Base-by-base conservation (phyloP, 1,284 basidiomycete genomes). In the Fomitopsis schrenkii region DNA sequence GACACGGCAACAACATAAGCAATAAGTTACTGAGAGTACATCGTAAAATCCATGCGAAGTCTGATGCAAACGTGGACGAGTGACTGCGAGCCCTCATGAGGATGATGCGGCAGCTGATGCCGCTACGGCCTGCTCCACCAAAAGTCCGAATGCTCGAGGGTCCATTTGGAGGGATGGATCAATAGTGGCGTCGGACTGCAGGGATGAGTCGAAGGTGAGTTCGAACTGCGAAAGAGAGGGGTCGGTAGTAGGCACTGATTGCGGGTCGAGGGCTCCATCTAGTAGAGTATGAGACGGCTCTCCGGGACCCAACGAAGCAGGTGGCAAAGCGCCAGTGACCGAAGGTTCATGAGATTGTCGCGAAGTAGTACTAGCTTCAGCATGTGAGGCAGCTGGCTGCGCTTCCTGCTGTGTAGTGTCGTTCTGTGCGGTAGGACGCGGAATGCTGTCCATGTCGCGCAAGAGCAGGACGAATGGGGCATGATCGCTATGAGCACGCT, bases 401-500 rank as follows among this genome's bases (percentile, higher is more conserved):
- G 38, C 9, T 50, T 30, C 46, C 26, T 48, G 46, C 9, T 2
- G 26, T 12, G 26, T 3, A 30, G 28, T 8, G 28, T 15, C 28
- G 48, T 30, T 14, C 12, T 33, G 17, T 15, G 3, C 42, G 22
- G 28, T 4, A 14, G 48, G 28, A n/a, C 28, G 48, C 17, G 40
- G 30, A 30, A 60, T 60, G 46, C 40, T 58, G 54, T 54, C 19
- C 67, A 69, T 68, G 36, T 59, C 64, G 44, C 53, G 63, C 59
- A 70, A 40, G 15, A 61, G 63, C 15, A 70, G 60, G 22, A 68
- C 19, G 5, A 71, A 19, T 12, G 69, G 70, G 17, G 68, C 67
- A 58, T 72, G 69, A 52, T 71, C 68, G 46, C 70, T 70, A 35
- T 71, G 68, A 1, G 62, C 68, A 35, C 71, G 63, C 44, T 71